These are phyloP conservation scores for Nematocida sp. DNA, from an alignment of 371 early-diverging fungal species.

Conservation along the genomic window DNA sequence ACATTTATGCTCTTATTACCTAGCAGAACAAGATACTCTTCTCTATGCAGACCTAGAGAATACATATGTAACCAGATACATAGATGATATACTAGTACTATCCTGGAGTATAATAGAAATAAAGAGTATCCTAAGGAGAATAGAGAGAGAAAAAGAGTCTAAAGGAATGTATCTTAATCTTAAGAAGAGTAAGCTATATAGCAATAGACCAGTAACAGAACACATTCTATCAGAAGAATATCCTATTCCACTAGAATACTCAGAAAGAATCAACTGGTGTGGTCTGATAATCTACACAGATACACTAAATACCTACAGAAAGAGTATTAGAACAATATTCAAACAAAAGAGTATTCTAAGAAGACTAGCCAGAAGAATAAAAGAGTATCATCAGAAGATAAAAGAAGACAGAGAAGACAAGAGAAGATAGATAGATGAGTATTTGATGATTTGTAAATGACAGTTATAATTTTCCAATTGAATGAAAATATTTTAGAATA, in stretches of 20 bases:
- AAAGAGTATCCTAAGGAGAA: background rate
- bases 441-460: too few species aligned
- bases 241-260: background rate
- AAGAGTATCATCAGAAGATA: too few species aligned
- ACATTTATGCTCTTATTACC: conserved; percentile 6
- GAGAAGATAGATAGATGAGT: too few species aligned
- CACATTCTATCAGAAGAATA: background rate
- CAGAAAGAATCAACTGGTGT: conserved; percentile 14
- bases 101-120: conserved; percentile 32
- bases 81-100: conserved; percentile 28
- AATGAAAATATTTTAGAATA: too few species aligned
- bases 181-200: conserved; percentile 3
- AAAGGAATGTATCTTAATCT: conserved; percentile 9
- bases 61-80: conserved; percentile 9
- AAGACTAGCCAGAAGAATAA: too few species aligned
- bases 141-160: background rate
- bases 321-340: background rate
- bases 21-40: background rate
- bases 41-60: background rate
- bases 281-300: conserved; percentile 14
- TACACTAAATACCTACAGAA: background rate
- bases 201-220: background rate
- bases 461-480: too few species aligned
- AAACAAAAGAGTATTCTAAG: too few species aligned
- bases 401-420: too few species aligned